Percentiles rank a stretch among this genome's conserved stretches.
These are phyloP conservation scores for Saccharomyces pastorianus DNA, from an alignment of 1,139 yeast species.

Conservation along the genomic window DNA sequence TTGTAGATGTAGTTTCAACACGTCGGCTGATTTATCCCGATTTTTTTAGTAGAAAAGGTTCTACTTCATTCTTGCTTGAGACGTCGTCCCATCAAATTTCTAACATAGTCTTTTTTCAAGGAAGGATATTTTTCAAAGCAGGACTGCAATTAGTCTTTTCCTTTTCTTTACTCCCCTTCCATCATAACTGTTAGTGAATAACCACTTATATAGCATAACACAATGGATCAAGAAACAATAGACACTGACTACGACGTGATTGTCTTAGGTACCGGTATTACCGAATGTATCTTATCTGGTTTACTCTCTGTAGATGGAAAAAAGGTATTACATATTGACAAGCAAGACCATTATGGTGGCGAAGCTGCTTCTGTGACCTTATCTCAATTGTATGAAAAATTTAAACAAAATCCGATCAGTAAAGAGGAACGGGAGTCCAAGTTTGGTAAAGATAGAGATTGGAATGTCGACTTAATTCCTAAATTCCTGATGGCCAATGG, in stretches of 20 bases:
- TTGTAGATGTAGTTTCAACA: not conserved
- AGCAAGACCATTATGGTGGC: constrained; percentile 94
- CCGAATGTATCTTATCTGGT: constrained; percentile 94
- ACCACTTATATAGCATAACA: not conserved
- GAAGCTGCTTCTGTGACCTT: constrained; percentile 47
- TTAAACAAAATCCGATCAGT: constrained; percentile 67
- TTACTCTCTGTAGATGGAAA: constrained; percentile 91
- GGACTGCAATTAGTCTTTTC: not conserved
- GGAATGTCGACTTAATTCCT: constrained; percentile 97
- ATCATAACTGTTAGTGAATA: not conserved
- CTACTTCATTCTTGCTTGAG: not conserved
- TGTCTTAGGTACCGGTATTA: constrained; percentile 78
- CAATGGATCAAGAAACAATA: constrained; percentile 40
- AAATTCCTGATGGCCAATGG: constrained; percentile 97
- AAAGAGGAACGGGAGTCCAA: constrained; percentile 39
- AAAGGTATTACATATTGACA: constrained; percentile 91
- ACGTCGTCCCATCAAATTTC: not conserved
- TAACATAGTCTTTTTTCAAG: not conserved
- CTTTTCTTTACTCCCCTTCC: not conserved
- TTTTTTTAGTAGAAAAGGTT: not conserved
- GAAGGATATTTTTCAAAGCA: not conserved
- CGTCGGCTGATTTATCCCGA: not conserved
- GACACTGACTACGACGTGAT: constrained; percentile 94
- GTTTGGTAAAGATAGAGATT: constrained; percentile 88
- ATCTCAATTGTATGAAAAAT: constrained; percentile 55